phyloP scores from a whole-genome alignment of 1,284 basidiomycete genomes.

The Vanrija sp. region DNA sequence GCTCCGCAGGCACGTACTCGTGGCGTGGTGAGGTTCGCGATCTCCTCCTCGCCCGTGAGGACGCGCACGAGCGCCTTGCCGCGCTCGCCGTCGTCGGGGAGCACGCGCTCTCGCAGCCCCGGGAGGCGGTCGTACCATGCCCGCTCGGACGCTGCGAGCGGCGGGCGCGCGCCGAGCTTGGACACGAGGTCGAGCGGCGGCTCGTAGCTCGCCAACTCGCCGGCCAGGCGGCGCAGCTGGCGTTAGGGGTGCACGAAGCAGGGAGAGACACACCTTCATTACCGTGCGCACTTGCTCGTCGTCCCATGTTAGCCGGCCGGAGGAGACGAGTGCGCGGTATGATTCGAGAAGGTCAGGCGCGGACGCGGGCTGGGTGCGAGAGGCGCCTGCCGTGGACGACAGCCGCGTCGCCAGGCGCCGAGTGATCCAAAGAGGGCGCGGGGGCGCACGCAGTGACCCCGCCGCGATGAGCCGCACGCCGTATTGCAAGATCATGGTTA shows the following conservation, averaged over 20 bases:
- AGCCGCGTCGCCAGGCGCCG: too few relatives aligned
- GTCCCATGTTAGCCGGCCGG: constrained; percentile 59
- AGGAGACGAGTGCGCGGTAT: constrained; percentile 54
- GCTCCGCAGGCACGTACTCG: constrained; percentile 44
- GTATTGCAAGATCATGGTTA: too few relatives aligned
- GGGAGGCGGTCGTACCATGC: not conserved
- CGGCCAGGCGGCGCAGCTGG: constrained; percentile 43
- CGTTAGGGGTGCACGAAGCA: not conserved
- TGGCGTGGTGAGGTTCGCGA: constrained; percentile 59
- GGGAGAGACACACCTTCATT: constrained; percentile 54
- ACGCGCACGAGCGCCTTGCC: constrained; percentile 54
- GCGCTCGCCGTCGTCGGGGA: constrained; percentile 1
- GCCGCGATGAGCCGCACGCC: too few relatives aligned
- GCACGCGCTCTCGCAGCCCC: not conserved
- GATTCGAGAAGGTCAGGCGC: constrained; percentile 53
- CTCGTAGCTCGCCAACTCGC: constrained; percentile 37
- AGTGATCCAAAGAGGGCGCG: too few relatives aligned
- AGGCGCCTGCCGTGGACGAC: too few relatives aligned
- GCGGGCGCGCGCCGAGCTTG: constrained; percentile 36
- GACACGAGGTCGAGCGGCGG: constrained; percentile 45
- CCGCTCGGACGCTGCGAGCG: constrained; percentile 13
- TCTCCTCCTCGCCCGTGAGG: constrained; percentile 59
- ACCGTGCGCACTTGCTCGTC: constrained; percentile 63
- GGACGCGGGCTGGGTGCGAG: too few relatives aligned
- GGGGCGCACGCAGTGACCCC: too few relatives aligned